These are phyloP conservation scores for Populus alba DNA, from an alignment of 345 rosid genomes.

Conservation along the genomic window DNA sequence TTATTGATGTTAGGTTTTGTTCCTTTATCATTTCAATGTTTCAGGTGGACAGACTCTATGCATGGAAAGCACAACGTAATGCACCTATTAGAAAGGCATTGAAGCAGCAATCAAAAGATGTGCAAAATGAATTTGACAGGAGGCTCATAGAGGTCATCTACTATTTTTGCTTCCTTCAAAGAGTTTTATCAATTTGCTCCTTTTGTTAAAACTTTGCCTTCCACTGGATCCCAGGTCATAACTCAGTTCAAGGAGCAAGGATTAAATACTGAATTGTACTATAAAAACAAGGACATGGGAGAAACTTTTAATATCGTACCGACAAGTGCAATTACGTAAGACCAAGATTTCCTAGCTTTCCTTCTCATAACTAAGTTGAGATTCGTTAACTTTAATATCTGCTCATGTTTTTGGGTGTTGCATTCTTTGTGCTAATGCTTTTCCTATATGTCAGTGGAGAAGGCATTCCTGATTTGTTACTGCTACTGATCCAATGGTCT, in stretches of 20 bases:
- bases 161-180: not conserved
- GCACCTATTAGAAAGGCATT: constrained; percentile 68
- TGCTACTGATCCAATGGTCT: constrained; percentile 82
- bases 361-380: not conserved
- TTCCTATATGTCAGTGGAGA: constrained; percentile 56
- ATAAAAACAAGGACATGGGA: constrained; percentile 82
- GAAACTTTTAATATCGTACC: constrained; percentile 84
- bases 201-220: not conserved
- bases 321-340: constrained; percentile 83
- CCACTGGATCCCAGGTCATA: constrained; percentile 44
- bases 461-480: constrained; percentile 83
- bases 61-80: constrained; percentile 76
- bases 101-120: constrained; percentile 69
- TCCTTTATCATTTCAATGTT: constrained; percentile 9
- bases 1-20: not conserved
- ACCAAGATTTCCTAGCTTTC: not conserved
- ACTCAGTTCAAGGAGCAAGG: constrained; percentile 90
- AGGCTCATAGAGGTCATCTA: constrained; percentile 54
- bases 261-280: constrained; percentile 80
- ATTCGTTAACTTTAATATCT: not conserved
- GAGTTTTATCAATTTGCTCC: not conserved
- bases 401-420: not conserved
- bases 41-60: constrained; percentile 94
- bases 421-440: not conserved
- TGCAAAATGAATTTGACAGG: constrained; percentile 64